Percentiles rank a stretch among this genome's conserved stretches.
Conservation (phyloP, 1,139 yeast species). For the Blastobotrys raffinosifermentans region DNA sequence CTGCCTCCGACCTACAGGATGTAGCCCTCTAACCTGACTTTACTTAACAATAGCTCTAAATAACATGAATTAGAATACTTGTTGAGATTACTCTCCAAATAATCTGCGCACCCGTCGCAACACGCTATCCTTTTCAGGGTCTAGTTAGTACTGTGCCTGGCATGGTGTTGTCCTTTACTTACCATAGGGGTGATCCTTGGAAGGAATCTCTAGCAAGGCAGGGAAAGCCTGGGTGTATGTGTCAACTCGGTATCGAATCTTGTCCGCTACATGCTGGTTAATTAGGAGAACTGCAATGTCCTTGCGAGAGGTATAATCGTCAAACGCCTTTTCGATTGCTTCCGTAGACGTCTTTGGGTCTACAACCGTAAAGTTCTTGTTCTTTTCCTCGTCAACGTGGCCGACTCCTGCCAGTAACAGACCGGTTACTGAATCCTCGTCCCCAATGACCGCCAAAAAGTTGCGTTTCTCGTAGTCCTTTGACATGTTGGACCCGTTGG, state of each 20-base stretch:
- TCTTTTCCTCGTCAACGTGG: constrained; percentile 63
- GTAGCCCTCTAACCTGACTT: no score
- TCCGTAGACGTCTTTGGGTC: constrained; percentile 76
- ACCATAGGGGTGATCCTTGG: constrained; percentile 93
- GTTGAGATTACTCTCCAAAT: constrained; percentile 65
- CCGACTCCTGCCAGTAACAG: constrained; percentile 94
- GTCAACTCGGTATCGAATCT: constrained; percentile 78
- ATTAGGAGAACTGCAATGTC: constrained; percentile 90
- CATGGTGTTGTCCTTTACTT: constrained; percentile 11
- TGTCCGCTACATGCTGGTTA: constrained; percentile 89
- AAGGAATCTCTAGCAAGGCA: constrained; percentile 92
- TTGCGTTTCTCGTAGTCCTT: constrained; percentile 40
- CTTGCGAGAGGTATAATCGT: constrained; percentile 70
- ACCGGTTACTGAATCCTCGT: constrained; percentile 96
- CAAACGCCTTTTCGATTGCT: constrained; percentile 70
- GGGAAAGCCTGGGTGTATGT: constrained; percentile 88
- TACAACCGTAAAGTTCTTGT: constrained; percentile 76
- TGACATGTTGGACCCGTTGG: no score
- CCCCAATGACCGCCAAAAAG: constrained; percentile 88
- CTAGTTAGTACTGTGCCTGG: constrained; percentile 26
- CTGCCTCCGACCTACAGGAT: not conserved
- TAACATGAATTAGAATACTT: constrained; percentile 6
- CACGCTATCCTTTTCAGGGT: constrained; percentile 96
- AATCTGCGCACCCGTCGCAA: constrained; percentile 89
- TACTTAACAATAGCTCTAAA: constrained; percentile 8